Percentiles rank a stretch among this genome's conserved stretches.
phyloP scores from a whole-genome alignment of 495 filamentous ascomycete species.

The Neurospora sp. region DNA sequence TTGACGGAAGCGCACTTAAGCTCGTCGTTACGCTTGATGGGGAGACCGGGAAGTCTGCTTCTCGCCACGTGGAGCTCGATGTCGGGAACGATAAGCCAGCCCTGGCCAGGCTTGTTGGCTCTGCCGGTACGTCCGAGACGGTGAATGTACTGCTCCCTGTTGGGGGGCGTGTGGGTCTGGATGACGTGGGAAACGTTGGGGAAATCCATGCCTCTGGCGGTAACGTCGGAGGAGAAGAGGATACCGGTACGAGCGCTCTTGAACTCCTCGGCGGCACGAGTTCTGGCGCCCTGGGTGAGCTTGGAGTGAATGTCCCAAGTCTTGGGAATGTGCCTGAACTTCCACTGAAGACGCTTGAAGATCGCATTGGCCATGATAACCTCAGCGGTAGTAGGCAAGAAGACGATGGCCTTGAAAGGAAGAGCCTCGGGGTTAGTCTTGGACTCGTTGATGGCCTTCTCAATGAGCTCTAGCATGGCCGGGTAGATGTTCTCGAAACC shows the following conservation, averaged over 20 bases:
- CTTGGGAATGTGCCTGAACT: slow-evolving; percentile 18
- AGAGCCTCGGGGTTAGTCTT: slow-evolving; percentile 23
- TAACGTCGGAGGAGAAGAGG: slow-evolving; percentile 87
- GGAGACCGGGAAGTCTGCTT: slow-evolving; percentile 48
- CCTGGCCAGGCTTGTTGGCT: slow-evolving; percentile 69
- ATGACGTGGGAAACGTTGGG: slow-evolving; percentile 86
- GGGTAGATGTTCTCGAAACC: slow-evolving; percentile 71
- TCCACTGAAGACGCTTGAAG: slow-evolving; percentile 44
- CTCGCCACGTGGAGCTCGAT: slow-evolving; percentile 44
- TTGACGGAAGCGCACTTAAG: slow-evolving; percentile 41
- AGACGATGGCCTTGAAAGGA: slow-evolving; percentile 92
- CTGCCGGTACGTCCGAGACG: slow-evolving; percentile 66
- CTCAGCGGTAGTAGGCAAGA: slow-evolving; percentile 68
- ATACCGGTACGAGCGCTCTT: slow-evolving; percentile 52
- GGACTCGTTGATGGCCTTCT: slow-evolving; percentile 39
- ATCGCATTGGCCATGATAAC: slow-evolving; percentile 51
- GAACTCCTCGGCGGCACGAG: slow-evolving; percentile 61
- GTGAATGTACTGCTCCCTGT: slow-evolving; percentile 78
- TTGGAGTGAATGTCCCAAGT: slow-evolving; percentile 70
- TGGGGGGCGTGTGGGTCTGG: slow-evolving; percentile 64
- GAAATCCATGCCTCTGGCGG: slow-evolving; percentile 94
- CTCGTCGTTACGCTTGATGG: slow-evolving; percentile 48
- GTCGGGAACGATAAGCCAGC: slow-evolving; percentile 62
- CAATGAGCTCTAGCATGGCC: slow-evolving; percentile 61
- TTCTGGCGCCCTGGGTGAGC: slow-evolving; percentile 60